Percentiles rank a stretch among this genome's conserved stretches.
These are phyloP conservation scores for Pseudotsuga menziesii DNA, from an alignment of 75 land plant species.

Conservation along the genomic window DNA sequence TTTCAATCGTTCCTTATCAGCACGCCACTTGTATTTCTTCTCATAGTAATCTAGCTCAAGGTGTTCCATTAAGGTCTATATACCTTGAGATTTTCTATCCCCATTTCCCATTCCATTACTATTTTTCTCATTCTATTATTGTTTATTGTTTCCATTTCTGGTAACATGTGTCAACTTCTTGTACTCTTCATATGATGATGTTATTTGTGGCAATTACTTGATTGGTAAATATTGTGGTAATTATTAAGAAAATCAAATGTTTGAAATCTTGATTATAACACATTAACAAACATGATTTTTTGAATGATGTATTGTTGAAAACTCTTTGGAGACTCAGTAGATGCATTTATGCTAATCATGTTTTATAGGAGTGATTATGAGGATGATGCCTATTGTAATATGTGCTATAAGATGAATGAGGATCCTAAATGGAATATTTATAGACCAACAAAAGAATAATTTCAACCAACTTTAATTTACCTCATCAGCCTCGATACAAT, in stretches of 20 bases:
- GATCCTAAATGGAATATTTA: conserved; percentile 22
- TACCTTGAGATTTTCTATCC: too few species aligned
- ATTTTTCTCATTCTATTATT: too few species aligned
- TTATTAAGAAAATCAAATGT: neutral
- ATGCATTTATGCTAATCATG: neutral
- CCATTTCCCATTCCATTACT: too few species aligned
- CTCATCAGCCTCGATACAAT: conserved; percentile 14
- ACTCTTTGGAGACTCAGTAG: neutral
- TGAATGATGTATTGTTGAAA: neutral
- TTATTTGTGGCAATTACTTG: neutral
- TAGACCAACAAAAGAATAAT: conserved; percentile 17
- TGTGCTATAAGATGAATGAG: too few species aligned
- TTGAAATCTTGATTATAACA: neutral
- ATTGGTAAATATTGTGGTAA: neutral
- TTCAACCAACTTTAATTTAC: conserved; percentile 18
- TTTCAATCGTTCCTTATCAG: conserved; percentile 22
- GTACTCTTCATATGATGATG: neutral
- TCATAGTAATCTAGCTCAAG: conserved; percentile 17
- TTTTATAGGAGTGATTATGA: conserved; percentile 48
- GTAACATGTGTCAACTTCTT: neutral
- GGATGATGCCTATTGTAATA: conserved; percentile 32
- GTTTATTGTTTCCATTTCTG: too few species aligned
- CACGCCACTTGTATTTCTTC: conserved; percentile 7
- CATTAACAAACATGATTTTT: neutral
- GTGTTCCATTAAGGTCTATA: conserved; percentile 8